Percentiles rank a stretch among this genome's conserved stretches.
Conservation (phyloP, 2,329 filamentous ascomycete genomes). For the Clonostachys sp. region DNA sequence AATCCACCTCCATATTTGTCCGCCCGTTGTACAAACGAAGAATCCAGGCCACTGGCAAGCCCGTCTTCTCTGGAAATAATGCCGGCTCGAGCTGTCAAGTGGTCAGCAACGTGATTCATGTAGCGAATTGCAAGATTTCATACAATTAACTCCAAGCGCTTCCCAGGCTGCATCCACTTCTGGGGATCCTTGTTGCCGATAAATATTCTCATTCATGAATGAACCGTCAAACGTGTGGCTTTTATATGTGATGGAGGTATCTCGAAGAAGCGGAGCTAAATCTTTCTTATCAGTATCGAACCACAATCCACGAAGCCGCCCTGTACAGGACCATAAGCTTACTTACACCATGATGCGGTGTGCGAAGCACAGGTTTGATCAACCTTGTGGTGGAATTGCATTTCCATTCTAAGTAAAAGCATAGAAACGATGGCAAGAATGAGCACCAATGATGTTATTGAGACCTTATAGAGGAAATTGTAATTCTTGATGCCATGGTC, state of each 20-base stretch:
- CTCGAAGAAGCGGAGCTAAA: conserved; percentile 23
- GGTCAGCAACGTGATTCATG: too few relatives aligned
- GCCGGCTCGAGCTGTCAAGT: conserved; percentile 33
- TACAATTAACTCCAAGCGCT: conserved; percentile 36
- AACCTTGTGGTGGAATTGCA: too few relatives aligned
- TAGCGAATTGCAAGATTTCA: conserved; percentile 5
- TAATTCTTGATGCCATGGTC: too few relatives aligned
- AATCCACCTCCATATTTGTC: conserved; percentile 54
- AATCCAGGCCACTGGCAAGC: conserved; percentile 40
- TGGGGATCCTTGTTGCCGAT: conserved; percentile 40
- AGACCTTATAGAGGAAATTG: too few relatives aligned
- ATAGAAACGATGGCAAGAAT: too few relatives aligned
- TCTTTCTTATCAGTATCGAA: too few relatives aligned
- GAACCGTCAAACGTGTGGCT: conserved; percentile 47
- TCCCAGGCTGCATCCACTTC: conserved; percentile 56
- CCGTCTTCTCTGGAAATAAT: conserved; percentile 45
- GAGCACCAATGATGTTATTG: too few relatives aligned
- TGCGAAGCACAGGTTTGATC: too few relatives aligned
- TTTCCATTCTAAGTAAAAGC: too few relatives aligned
- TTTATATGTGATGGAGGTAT: conserved; percentile 22
- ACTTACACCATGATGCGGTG: too few relatives aligned
- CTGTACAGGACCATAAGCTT: too few relatives aligned
- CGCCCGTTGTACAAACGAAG: conserved; percentile 49
- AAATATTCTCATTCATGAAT: conserved; percentile 48
- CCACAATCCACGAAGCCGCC: too few relatives aligned